Conservation (phyloP, 805 yeast genomes). For the Candida patagonica region DNA sequence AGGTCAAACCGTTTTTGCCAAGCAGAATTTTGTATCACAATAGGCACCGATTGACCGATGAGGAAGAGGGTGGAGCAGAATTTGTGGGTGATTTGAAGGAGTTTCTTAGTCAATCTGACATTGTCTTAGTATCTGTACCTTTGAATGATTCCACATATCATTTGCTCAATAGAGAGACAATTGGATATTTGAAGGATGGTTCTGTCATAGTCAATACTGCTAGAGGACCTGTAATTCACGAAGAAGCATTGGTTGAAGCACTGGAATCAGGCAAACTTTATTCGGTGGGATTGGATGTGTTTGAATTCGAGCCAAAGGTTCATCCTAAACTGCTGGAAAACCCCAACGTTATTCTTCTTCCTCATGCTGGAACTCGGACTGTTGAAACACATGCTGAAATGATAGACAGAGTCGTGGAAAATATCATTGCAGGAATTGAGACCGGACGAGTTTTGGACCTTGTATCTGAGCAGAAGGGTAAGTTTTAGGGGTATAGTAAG, state of each 20-base stretch:
- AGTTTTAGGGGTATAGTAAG: neutral
- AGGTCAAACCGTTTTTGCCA: conserved; percentile 41
- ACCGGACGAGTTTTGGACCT: conserved; percentile 60
- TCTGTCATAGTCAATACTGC: conserved; percentile 47
- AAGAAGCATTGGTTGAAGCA: conserved; percentile 35
- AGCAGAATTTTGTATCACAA: conserved; percentile 42
- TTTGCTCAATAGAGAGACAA: conserved; percentile 33
- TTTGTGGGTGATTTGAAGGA: conserved; percentile 38
- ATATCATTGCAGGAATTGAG: conserved; percentile 44
- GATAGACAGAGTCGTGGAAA: conserved; percentile 70
- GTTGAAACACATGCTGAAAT: conserved; percentile 43
- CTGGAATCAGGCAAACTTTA: conserved; percentile 40
- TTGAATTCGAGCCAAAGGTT: conserved; percentile 45
- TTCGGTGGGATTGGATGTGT: conserved; percentile 47
- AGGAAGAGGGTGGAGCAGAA: conserved; percentile 36
- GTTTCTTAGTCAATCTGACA: conserved; percentile 38
- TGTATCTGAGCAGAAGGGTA: conserved; percentile 54
- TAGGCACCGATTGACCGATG: conserved; percentile 36
- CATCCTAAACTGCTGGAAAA: conserved; percentile 35
- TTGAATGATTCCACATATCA: conserved; percentile 42
- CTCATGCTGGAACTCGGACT: conserved; percentile 40
- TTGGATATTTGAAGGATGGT: conserved; percentile 42
- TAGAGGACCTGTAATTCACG: conserved; percentile 51
- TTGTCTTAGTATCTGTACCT: conserved; percentile 41
- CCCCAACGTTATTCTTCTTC: conserved; percentile 41